Evolutionary conservation across 2,329 filamentous ascomycete genomes (phyloP).

Genomic region (Pseudopithomyces maydicus): DNA sequence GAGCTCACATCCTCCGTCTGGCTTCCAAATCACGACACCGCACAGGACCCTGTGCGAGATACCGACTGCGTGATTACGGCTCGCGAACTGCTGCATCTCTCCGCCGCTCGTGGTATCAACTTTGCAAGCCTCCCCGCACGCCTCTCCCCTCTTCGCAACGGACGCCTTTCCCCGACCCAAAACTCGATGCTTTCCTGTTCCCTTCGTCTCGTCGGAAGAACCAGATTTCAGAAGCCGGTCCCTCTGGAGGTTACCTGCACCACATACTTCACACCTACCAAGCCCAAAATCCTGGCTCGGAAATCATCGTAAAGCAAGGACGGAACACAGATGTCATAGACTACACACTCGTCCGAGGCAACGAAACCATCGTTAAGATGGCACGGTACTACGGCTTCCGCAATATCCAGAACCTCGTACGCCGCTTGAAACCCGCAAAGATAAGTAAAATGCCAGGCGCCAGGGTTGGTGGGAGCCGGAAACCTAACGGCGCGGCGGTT

Average conservation of each 20-base stretch:
- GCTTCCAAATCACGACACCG: conserved; percentile 46
- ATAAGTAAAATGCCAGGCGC: conserved; percentile 59
- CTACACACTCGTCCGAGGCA: conserved; percentile 68
- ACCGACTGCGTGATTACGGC: conserved; percentile 98
- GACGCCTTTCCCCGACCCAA: conserved; percentile 73
- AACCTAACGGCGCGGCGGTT: conserved; percentile 69
- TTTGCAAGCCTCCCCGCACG: conserved; percentile 73
- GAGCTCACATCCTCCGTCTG: conserved; percentile 86
- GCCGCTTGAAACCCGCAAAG: conserved; percentile 82
- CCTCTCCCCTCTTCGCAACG: conserved; percentile 55
- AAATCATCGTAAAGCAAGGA: conserved; percentile 73
- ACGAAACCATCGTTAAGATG: conserved; percentile 41
- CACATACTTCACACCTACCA: conserved; percentile 81
- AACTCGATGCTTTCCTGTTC: conserved; percentile 76
- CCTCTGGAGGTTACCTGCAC: conserved; percentile 87
- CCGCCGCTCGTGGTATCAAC: conserved; percentile 76
- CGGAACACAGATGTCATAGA: conserved; percentile 92
- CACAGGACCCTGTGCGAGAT: conserved; percentile 66
- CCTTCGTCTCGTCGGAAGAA: conserved; percentile 51
- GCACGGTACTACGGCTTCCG: conserved; percentile 96
- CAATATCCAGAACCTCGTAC: conserved; percentile 96
- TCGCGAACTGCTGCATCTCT: conserved; percentile 89
- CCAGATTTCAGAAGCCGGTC: conserved; percentile 65
- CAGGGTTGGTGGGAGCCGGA: conserved; percentile 50
- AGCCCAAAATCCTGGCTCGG: conserved; percentile 71